phyloP scores from a whole-genome alignment of 345 rosid species.

The Turritis glabra region DNA sequence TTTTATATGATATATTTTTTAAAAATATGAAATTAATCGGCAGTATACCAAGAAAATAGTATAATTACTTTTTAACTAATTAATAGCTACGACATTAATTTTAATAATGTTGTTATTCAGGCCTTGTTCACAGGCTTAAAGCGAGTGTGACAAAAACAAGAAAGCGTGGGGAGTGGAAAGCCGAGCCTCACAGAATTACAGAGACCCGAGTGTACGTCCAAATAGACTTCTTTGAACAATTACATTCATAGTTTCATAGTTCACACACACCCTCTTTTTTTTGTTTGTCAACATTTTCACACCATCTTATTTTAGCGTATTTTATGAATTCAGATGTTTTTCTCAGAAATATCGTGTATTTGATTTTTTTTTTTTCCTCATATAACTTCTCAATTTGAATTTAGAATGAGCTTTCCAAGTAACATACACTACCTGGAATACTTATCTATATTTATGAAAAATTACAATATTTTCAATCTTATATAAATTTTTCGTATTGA shows the following conservation, averaged over 20 bases:
- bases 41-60: not conserved
- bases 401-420: not conserved
- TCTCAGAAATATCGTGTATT: not conserved
- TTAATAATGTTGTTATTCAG: not conserved
- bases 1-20: not conserved
- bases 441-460: too few relatives aligned
- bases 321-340: too few relatives aligned
- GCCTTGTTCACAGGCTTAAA: not conserved
- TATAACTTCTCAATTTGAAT: too few relatives aligned
- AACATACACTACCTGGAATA: too few relatives aligned
- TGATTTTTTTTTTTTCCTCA: too few relatives aligned
- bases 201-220: slow-evolving; percentile 6
- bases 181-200: slow-evolving; percentile 24
- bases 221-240: not conserved
- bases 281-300: not conserved
- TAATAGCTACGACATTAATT: not conserved
- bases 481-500: too few relatives aligned
- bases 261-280: not conserved
- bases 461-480: too few relatives aligned
- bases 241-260: not conserved
- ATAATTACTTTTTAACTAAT: not conserved
- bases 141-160: not conserved
- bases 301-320: not conserved
- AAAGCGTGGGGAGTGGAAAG: slow-evolving; percentile 20
- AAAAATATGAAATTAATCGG: not conserved